A percentile compares a stretch with the other conserved stretches of the same genome.
Evolutionary conservation across 441 rosid genomes (phyloP).

Genomic region (Adansonia madagascariensis): DNA sequence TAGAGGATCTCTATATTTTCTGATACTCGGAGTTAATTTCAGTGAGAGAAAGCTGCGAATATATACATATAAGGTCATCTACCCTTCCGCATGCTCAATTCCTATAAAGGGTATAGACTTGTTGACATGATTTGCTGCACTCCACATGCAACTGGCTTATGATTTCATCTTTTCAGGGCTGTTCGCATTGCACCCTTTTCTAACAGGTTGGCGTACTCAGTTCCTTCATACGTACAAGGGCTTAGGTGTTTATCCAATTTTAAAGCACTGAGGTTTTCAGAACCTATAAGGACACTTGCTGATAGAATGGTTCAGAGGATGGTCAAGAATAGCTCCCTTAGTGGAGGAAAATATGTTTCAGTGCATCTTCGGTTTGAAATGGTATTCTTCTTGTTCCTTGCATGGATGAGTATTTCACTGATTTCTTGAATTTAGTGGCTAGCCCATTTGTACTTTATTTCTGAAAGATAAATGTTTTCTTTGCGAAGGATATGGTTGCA

Average conservation of each 20-base stretch:
- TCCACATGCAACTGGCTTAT: constrained; percentile 12
- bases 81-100: constrained; percentile 1
- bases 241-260: constrained; percentile 89
- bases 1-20: neutral
- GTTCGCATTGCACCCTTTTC: constrained; percentile 97
- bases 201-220: constrained; percentile 88
- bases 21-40: neutral
- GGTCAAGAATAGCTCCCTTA: constrained; percentile 65
- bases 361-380: constrained; percentile 97
- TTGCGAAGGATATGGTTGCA: constrained; percentile 90
- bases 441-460: neutral
- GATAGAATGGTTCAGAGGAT: constrained; percentile 91
- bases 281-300: constrained; percentile 79
- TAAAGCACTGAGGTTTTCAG: constrained; percentile 82
- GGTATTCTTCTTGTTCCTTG: constrained; percentile 43
- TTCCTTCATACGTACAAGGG: constrained; percentile 74
- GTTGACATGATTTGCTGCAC: neutral
- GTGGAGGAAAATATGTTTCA: constrained; percentile 82
- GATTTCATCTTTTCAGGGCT: constrained; percentile 56
- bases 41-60: no score
- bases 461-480: constrained; percentile 12
- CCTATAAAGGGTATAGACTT: neutral
- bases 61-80: neutral
- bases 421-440: constrained; percentile 8
- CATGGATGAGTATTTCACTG: constrained; percentile 8